Evolutionary conservation across 768 basidiomycete species (phyloP), one percentile per base, ranked within the genome.

Genomic region (Amanita thiersii): DNA sequence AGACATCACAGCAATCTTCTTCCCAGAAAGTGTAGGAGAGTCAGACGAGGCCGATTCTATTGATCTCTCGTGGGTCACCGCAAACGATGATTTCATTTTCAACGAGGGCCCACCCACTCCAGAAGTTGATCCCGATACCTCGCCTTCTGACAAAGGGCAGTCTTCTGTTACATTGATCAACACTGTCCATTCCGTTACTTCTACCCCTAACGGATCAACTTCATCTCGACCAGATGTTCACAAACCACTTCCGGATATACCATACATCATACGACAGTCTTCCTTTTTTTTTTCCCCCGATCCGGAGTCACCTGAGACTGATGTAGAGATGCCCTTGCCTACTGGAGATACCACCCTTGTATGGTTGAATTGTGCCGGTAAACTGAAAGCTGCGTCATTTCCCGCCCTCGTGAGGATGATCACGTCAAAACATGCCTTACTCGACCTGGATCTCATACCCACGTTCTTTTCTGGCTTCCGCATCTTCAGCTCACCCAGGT

Each of bases 381-480:
- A 55, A 8, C 50, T 63, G 33, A 54, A 57, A 39, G 55, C 55
- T 10, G 60, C 52, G 1, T 59, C 70, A 2, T 54, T 72, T n/a
- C 48, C 58, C 14, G 63, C 67, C 29, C 59, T 72, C 7, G 40
- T 42, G n/a, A 62, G 62, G 25, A 62, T 74, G 15, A 57, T 76
- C 44, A 71, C 73, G 1, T 67, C 68, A 2, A 61, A 63, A 29
- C 60, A 67, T 29, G 52, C 52, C 6, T 47, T 65, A 12, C 43
- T 47, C 18, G 70, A 79, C 43, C 54, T 59, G 39, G 56, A 70
- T 28, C 55, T 83, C 58, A 51, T 60, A 46, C 56, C 70, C 45
- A 57, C 73, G 1, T 83, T 88, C 61, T 79, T 85, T 59, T 59
- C 77, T n/a, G 77, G 72, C 39, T 88, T 86, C 60, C 77, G 84